Base-by-base conservation (phyloP, 306 rosid species). In the Rubus idaeus region DNA sequence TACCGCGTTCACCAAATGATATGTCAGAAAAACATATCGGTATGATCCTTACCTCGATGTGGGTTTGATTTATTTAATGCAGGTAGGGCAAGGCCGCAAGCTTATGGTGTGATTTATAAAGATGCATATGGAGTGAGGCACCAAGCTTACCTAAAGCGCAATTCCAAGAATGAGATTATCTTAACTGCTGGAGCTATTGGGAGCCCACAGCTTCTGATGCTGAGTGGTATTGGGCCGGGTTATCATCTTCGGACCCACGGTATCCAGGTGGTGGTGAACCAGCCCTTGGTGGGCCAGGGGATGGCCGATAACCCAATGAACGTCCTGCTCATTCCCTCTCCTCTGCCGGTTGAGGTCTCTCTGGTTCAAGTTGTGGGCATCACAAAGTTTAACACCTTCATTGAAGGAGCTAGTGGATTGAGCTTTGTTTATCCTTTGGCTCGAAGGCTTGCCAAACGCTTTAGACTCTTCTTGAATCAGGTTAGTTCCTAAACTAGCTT, bases 231-330 rank as follows among this genome's bases (percentile, higher is more conserved):
- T 67, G 97, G 98, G 40, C 91, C 93, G 0, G 86, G 86, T 13
- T 70, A 53, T 6, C 95, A 93, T 83, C 91, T 93, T n/a, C 8
- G 30, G 74, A 85, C 88, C 68, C 97, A 85, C 55, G 75, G 86
- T 6, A 87, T 89, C 71, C 8, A 77, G 66, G 82, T 89, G 44
- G 78, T 89, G n/a, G 39, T 84, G 85, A 79, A 91, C 70, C 88
- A 86, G 26, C 90, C 97, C 2, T 61, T 88, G 68, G 91, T 93
- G 45, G 97, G 95, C 4, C 88, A 87, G 66, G 92, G 92, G 37
- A 84, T 89, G 96, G 92, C 96, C 18, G 96, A 92, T 82, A 90
- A 87, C 37, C 96, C 97, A 72, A 80, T 86, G 91, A 93, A 91
- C 40, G 10, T 66, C 37, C 71, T 89, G 16, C 42, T 82, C 16